A percentile compares a stretch with the other conserved stretches of the same genome.
Conservation (phyloP, 2,329 filamentous ascomycete genomes). For the Trichoderma sp. region DNA sequence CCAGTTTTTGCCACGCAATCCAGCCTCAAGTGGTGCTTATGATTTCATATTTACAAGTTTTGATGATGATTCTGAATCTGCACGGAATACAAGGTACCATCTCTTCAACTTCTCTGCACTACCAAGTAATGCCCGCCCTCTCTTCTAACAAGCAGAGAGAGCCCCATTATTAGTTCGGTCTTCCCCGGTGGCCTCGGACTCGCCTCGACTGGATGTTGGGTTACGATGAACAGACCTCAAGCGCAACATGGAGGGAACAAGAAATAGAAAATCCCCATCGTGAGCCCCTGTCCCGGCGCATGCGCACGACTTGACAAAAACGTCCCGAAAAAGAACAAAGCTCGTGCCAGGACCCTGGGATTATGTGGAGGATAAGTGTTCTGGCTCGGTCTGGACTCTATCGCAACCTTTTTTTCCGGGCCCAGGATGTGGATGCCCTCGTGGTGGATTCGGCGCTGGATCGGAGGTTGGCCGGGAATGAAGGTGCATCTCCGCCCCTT, state of each 20-base stretch:
- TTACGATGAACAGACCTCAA: neutral
- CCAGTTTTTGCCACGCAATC: neutral
- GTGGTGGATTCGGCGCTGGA: conserved; percentile 25
- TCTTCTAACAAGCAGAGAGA: neutral
- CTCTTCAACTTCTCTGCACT: neutral
- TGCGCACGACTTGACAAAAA: conserved; percentile 21
- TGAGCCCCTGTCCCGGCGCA: neutral
- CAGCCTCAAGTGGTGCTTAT: neutral
- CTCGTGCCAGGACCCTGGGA: conserved; percentile 21
- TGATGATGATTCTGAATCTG: neutral
- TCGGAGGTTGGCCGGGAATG: conserved; percentile 28
- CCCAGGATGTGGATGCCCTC: conserved; percentile 15
- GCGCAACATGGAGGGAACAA: neutral
- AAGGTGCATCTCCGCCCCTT: conserved; percentile 11
- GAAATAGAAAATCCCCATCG: neutral
- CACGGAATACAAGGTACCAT: neutral
- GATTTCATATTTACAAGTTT: neutral
- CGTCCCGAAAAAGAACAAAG: conserved; percentile 27
- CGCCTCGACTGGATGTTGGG: neutral
- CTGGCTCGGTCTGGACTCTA: conserved; percentile 29
- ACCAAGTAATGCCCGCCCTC: neutral
- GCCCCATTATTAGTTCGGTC: conserved; percentile 1
- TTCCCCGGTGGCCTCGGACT: conserved; percentile 2
- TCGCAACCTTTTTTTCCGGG: conserved; percentile 10
- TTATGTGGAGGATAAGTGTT: conserved; percentile 21